These are phyloP conservation scores for Penicillium chermesinum DNA, from an alignment of 495 filamentous ascomycete species.

Conservation along the genomic window DNA sequence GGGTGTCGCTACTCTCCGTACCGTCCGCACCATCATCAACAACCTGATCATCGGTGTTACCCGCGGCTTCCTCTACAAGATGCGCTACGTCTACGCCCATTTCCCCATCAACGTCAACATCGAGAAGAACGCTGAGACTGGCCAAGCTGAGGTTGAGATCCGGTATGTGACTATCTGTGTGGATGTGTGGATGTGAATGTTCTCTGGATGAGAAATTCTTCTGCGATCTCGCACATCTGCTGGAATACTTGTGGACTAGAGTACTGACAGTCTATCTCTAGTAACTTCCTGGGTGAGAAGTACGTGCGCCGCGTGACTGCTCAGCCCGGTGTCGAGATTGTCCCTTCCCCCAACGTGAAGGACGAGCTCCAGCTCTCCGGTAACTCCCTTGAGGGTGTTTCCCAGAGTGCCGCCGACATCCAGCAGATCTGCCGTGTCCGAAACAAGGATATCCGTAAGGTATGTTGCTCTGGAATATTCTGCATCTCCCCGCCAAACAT, in stretches of 20 bases:
- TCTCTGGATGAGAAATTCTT: not conserved
- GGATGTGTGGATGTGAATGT: not conserved
- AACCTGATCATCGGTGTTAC: conserved; percentile 98
- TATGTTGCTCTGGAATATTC: conserved; percentile 38
- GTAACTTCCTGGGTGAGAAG: conserved; percentile 99
- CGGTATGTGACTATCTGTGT: conserved; percentile 56
- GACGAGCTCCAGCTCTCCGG: conserved; percentile 90
- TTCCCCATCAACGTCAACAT: conserved; percentile 99
- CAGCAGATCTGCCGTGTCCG: conserved; percentile 98
- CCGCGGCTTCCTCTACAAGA: conserved; percentile 99
- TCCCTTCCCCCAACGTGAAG: conserved; percentile 86
- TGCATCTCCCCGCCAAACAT: not conserved
- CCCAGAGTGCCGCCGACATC: conserved; percentile 96
- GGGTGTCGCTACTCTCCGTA: conserved; percentile 94
- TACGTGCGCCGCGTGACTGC: conserved; percentile 87
- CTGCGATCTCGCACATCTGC: not conserved
- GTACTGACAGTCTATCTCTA: conserved; percentile 27
- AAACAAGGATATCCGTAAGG: conserved; percentile 99
- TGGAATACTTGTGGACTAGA: not conserved
- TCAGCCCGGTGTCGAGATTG: conserved; percentile 83
- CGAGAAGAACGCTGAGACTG: conserved; percentile 91
- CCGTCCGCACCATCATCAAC: conserved; percentile 94
- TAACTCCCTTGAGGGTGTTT: conserved; percentile 94
- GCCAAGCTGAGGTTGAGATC: conserved; percentile 87
- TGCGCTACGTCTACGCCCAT: conserved; percentile 99